Evolutionary conservation across 345 rosid species (phyloP), one percentile per base, ranked within the genome.

Genomic region (Brassica carinata): DNA sequence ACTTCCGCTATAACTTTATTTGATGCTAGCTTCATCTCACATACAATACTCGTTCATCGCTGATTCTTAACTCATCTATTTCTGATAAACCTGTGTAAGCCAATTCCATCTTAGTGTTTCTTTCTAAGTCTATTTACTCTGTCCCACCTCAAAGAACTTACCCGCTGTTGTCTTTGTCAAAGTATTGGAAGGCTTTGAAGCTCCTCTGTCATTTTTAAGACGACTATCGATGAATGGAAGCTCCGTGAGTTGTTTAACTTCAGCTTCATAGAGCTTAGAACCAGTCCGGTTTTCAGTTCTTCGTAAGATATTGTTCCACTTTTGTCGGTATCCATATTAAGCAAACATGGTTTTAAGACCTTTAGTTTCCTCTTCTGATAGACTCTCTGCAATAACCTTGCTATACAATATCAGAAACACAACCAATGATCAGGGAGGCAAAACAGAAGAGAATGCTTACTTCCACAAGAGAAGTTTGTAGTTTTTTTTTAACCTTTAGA

Each of bases 21-120:
- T 87, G 82, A 94, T 91, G 81, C 86, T 92, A 74, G 84, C 87
- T 79, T 87, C 96, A 84, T 91, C 94, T 14, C 94, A 91, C 84
- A 89, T 88, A 68, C 95, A 92, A 34, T 94, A 86, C 45, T 92
- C 97, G 75, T 88, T 87, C 97, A 94, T 91, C 3, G 98, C 97
- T 15, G 81, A 81, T 78, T 90, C 95, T 10, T 91, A 70, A 23
- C 26, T 23, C 26, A 23, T 23, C 26, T 23, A 23, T 23, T 23
- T 23, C 23, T 23, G 26, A 23, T 23, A 23, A 23, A 23, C 26
- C 26, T 23, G 26, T 23, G 26, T 23, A 23, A 23, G 26, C 26
- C 26, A 23, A 23, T 23, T 23, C 26, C 26, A 23, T 23, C 26
- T 23, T 23, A 23, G 26, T 23, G 26, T 23, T 23, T 23, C 26